phyloP scores from a whole-genome alignment of 345 rosid genomes.

The Rubroshorea leprosula region DNA sequence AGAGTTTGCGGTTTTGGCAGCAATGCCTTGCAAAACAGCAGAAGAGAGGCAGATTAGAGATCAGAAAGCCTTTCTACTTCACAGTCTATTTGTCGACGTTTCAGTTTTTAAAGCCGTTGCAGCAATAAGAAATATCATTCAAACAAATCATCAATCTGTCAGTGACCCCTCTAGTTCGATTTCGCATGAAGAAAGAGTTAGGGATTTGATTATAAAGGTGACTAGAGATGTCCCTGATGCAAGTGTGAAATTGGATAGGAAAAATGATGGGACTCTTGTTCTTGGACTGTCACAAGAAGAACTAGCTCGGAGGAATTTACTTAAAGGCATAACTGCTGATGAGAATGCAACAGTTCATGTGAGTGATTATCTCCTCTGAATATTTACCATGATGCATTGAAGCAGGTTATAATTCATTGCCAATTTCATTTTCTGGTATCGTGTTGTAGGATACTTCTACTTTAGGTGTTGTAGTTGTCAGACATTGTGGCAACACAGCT shows the following conservation, averaged over 20 bases:
- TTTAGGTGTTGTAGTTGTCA: constrained; percentile 76
- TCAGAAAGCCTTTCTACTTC: constrained; percentile 83
- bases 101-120: constrained; percentile 76
- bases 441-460: constrained; percentile 76
- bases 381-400: constrained; percentile 19
- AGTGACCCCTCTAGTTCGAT: constrained; percentile 29
- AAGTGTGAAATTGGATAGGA: constrained; percentile 54
- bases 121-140: constrained; percentile 40
- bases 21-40: constrained; percentile 87
- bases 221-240: constrained; percentile 69
- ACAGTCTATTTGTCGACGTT: constrained; percentile 76
- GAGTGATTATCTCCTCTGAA: constrained; percentile 27
- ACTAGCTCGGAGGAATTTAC: constrained; percentile 66
- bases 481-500: constrained; percentile 83
- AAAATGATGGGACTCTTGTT: constrained; percentile 61
- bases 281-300: constrained; percentile 59
- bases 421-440: constrained; percentile 25
- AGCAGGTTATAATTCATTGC: constrained; percentile 23
- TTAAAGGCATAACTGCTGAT: constrained; percentile 93
- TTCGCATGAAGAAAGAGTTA: constrained; percentile 53
- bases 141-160: constrained; percentile 29
- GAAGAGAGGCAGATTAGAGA: constrained; percentile 96
- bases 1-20: constrained; percentile 84
- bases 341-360: constrained; percentile 95
- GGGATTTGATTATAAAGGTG: constrained; percentile 67